These are phyloP conservation scores for Suhomyces sp. DNA, from an alignment of 805 yeast genomes.

Conservation along the genomic window DNA sequence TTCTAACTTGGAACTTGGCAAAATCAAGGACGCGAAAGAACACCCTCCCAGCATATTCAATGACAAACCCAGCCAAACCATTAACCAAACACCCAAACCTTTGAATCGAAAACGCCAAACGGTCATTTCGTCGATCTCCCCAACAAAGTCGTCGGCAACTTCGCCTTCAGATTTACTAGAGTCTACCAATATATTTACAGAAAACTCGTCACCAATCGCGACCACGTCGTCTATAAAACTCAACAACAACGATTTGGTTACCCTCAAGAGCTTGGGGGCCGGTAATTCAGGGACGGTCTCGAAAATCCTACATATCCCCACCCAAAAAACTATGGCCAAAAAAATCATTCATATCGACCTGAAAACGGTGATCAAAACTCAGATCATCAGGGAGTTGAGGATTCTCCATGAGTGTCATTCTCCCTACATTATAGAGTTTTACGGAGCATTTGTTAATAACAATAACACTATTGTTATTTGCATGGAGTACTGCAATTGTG, in stretches of 20 bases:
- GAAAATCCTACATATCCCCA: constrained; percentile 84
- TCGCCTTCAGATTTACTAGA: constrained; percentile 3
- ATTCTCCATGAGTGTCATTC: constrained; percentile 88
- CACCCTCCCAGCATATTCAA: not conserved
- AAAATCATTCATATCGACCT: constrained; percentile 85
- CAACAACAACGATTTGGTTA: constrained; percentile 61
- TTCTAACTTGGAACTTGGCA: constrained; percentile 15
- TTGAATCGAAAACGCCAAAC: constrained; percentile 35
- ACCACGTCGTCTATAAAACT: constrained; percentile 32
- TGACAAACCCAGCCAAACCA: not conserved
- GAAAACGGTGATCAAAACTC: constrained; percentile 72
- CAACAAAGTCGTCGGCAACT: constrained; percentile 30
- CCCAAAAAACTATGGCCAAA: constrained; percentile 85
- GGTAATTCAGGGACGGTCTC: constrained; percentile 94
- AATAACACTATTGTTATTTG: constrained; percentile 77
- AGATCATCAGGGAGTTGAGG: constrained; percentile 81
- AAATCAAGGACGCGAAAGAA: constrained; percentile 3
- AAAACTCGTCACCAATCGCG: constrained; percentile 28
- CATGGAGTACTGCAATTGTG: constrained; percentile 96
- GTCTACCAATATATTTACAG: not conserved
- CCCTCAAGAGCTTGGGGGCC: constrained; percentile 75
- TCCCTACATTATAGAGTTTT: constrained; percentile 82
- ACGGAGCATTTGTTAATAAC: constrained; percentile 75
- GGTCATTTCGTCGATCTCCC: constrained; percentile 41
- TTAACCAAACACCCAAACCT: constrained; percentile 4